These are phyloP conservation scores for Aspergillus sp. DNA, from an alignment of 2,329 filamentous ascomycete genomes.

Conservation along the genomic window DNA sequence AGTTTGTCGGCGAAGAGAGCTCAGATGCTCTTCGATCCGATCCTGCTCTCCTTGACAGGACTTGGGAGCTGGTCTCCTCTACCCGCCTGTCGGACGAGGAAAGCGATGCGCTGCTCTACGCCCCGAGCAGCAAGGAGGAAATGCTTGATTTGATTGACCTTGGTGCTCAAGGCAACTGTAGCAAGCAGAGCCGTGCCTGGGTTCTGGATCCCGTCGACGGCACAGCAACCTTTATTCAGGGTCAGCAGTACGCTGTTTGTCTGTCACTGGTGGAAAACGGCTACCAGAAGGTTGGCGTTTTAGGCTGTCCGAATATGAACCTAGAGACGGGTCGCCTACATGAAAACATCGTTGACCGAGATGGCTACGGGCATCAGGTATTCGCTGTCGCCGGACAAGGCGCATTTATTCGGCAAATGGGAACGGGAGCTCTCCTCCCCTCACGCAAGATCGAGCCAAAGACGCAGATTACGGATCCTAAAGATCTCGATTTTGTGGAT, in stretches of 20 bases:
- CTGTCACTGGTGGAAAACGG: constrained; percentile 61
- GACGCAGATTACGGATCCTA: constrained; percentile 28
- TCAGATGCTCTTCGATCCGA: constrained; percentile 56
- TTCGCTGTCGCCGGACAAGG: constrained; percentile 53
- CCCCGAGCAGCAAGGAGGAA: constrained; percentile 52
- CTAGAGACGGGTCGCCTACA: constrained; percentile 38
- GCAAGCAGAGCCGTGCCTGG: constrained; percentile 54
- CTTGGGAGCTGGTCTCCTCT: constrained; percentile 57
- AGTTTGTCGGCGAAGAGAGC: constrained; percentile 65
- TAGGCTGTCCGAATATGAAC: constrained; percentile 64
- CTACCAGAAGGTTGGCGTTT: constrained; percentile 58
- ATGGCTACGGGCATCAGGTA: constrained; percentile 53
- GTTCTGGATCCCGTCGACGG: constrained; percentile 67
- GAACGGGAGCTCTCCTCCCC: constrained; percentile 34
- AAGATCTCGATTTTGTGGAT: constrained; percentile 50
- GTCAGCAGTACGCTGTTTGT: constrained; percentile 65
- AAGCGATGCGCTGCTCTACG: constrained; percentile 38
- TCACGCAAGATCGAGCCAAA: constrained; percentile 34
- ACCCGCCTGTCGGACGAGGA: constrained; percentile 37
- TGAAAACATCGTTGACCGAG: constrained; percentile 46
- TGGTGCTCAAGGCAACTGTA: constrained; percentile 50
- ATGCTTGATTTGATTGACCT: constrained; percentile 65
- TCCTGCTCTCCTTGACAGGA: constrained; percentile 51
- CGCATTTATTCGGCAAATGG: constrained; percentile 42
- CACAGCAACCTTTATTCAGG: constrained; percentile 62